phyloP scores from a whole-genome alignment of 768 basidiomycete species.

The Mycena rebaudengoi region DNA sequence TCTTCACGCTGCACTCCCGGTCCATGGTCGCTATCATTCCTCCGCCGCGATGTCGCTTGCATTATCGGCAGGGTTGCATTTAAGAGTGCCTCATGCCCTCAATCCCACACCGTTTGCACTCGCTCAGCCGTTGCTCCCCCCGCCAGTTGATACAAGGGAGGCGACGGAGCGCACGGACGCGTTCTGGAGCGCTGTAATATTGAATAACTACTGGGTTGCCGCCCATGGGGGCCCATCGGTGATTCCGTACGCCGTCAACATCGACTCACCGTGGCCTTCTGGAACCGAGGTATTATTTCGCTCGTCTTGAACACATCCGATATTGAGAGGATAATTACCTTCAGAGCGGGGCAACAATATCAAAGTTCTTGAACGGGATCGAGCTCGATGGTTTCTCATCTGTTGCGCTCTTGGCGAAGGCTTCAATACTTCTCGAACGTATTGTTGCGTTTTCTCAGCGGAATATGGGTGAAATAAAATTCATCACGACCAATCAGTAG shows the following conservation, averaged over 20 bases:
- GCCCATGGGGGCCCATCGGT: slow-evolving; percentile 33
- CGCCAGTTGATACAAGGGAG: slow-evolving; percentile 37
- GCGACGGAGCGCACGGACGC: slow-evolving; percentile 42
- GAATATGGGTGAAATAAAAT: slow-evolving; percentile 21
- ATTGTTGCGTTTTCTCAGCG: slow-evolving; percentile 22
- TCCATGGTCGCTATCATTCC: slow-evolving; percentile 50
- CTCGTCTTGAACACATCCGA: background rate
- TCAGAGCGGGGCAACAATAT: background rate
- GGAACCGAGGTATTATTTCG: background rate
- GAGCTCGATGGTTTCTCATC: background rate
- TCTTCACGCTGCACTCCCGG: slow-evolving; percentile 44
- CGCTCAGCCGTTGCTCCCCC: slow-evolving; percentile 26
- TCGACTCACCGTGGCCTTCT: slow-evolving; percentile 50
- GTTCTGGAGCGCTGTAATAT: slow-evolving; percentile 44
- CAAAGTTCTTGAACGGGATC: background rate
- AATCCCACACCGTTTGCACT: background rate
- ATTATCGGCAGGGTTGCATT: slow-evolving; percentile 34
- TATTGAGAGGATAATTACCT: background rate
- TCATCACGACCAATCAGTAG: background rate
- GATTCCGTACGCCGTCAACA: slow-evolving; percentile 21
- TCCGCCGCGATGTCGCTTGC: slow-evolving; percentile 43
- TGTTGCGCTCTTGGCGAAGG: background rate
- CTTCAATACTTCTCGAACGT: slow-evolving; percentile 34
- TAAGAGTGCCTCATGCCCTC: background rate
- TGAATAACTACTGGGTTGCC: slow-evolving; percentile 42